Base-by-base conservation (phyloP, 2,329 filamentous ascomycete species). In the Penicillium sp. region DNA sequence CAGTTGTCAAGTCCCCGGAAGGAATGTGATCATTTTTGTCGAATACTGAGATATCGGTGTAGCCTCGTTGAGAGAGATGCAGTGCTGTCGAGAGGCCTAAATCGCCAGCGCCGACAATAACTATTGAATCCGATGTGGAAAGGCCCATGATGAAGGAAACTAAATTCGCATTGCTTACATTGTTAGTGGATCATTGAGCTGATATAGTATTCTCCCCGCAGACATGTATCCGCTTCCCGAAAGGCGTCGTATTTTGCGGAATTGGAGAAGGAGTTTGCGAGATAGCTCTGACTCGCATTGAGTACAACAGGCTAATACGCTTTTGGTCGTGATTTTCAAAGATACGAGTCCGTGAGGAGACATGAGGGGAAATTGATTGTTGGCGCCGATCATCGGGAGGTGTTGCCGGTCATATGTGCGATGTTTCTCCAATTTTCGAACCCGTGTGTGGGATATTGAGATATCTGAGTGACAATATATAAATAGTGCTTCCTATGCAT, bases 71-170 rank as follows among this genome's bases (percentile, higher is more conserved):
- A 7, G 51, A 6, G 16, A 54, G 51, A 50, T 44, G 51, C 1
- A 50, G 46, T 26, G 51, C 46, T 30, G 48, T 26, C 16, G 51
- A 54, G 26, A 54, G 51, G 40, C 60, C 58, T 36, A 57, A 55
- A 3, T 58, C 60, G 42, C 60, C 27, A 18, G 45, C 45, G 14
- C 51, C 51, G 18, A 54, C 32, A 5, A 54, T 16, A 19, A 50
- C 40, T 10, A 54, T 54, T 1, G 46, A n/a, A 34, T 54, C 51
- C 1, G 45, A 53, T 27, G 5, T 55, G 18, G 60, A 62, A 35
- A 60, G 36, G 9, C 56, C 60, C 61, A 64, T 61, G 45, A 39
- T 59, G 18, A 47, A 54, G 23, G n/a, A 29, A 14, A 18, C 47
- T 6, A 38, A 30, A 16, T 16, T 41, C 9, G 13, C 2, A 26